Conservation (phyloP, 441 rosid genomes). For the Croton laevigatus region DNA sequence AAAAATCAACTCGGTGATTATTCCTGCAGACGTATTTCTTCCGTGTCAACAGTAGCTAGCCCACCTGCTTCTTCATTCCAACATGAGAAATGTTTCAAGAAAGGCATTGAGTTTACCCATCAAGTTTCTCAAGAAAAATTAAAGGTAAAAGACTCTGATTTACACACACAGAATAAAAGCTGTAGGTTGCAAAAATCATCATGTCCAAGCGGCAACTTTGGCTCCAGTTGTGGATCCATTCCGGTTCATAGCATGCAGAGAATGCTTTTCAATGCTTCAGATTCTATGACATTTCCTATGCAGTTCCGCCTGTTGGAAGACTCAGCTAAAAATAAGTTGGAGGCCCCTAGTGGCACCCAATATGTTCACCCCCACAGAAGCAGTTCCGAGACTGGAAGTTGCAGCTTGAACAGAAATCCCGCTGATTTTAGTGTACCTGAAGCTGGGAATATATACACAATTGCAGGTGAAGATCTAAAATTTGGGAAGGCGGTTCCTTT, state of each 20-base stretch:
- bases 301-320: conserved; percentile 34
- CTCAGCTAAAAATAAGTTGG: conserved; percentile 37
- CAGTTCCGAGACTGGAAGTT: conserved; percentile 38
- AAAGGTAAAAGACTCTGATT: conserved; percentile 41
- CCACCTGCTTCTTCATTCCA: conserved; percentile 54
- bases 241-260: conserved; percentile 39
- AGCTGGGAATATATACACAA: conserved; percentile 67
- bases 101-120: conserved; percentile 29
- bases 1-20: conserved; percentile 35
- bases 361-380: conserved; percentile 34
- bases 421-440: conserved; percentile 81
- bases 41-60: conserved; percentile 35
- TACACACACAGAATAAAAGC: conserved; percentile 33
- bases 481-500: conserved; percentile 34
- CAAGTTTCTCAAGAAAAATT: conserved; percentile 47
- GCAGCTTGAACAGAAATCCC: conserved; percentile 80
- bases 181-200: conserved; percentile 30
- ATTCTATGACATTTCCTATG: conserved; percentile 42
- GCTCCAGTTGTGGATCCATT: conserved; percentile 40
- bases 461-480: conserved; percentile 55
- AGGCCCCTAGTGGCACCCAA: conserved; percentile 28
- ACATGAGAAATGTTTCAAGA: conserved; percentile 41
- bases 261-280: conserved; percentile 39
- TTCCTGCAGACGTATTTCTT: conserved; percentile 33
- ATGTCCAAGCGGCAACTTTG: conserved; percentile 35